Evolutionary conservation across 202 grass and related monocot species (phyloP), one percentile per base, ranked within the genome.

Genomic region (Brachypodium distachyon): DNA sequence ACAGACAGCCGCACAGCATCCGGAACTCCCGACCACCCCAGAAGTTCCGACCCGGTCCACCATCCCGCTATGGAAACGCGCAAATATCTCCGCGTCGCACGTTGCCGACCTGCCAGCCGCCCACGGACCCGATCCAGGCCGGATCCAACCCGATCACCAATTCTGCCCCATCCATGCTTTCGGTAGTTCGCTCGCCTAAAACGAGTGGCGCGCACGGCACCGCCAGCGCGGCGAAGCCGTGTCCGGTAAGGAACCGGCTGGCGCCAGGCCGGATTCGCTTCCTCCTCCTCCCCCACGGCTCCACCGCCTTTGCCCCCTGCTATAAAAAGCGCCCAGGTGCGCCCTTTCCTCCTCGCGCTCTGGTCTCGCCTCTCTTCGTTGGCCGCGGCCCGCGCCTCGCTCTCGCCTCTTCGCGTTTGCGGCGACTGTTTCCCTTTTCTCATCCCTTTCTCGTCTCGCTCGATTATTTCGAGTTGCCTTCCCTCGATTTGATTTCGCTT

Each of bases 181-280:
- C n/a, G n/a, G n/a, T n/a, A n/a, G n/a, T n/a, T n/a, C n/a, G n/a
- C n/a, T n/a, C n/a, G n/a, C n/a, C n/a, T n/a, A n/a, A n/a, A n/a
- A n/a, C n/a, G n/a, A n/a, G n/a, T n/a, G n/a, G n/a, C n/a, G n/a
- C n/a, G n/a, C n/a, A n/a, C 7, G 49, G 72, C 38, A 48, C 32
- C 67, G 18, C 40, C 40, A 36, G 25, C 58, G 55, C 13, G 9
- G 23, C n/a, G 42, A 73, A 46, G 73, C 78, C 73, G 78, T 87
- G 78, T 32, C 56, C 56, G 72, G 28, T 10, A 32, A 46, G 72
- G 72, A 63, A 36, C 12, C 48, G 64, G 84, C n/a, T 81, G 77
- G 71, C 61, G 56, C 78, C 63, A 81, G 47, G 63, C 37, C 65
- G 16, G 0, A 1, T 4, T 1, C 14, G 14, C 14, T 14, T 3